phyloP scores from a whole-genome alignment of 164 flowering plant genomes.

The Cinnamomum chago region DNA sequence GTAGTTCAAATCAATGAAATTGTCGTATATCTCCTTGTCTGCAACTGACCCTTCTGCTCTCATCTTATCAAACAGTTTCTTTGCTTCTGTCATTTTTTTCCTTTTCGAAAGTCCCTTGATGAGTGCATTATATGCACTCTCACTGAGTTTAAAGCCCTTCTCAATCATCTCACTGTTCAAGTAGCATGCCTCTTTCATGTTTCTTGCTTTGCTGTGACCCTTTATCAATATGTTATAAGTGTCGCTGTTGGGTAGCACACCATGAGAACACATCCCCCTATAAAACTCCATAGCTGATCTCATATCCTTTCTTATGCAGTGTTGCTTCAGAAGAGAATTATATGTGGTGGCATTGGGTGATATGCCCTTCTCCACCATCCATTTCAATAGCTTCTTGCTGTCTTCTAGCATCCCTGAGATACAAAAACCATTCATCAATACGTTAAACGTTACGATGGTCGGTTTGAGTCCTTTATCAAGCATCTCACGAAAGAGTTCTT shows the following conservation, averaged over 20 bases:
- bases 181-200: conserved; percentile 32
- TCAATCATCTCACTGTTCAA: conserved; percentile 24
- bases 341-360: conserved; percentile 33
- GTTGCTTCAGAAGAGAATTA: conserved; percentile 32
- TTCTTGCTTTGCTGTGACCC: conserved; percentile 35
- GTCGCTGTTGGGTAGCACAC: conserved; percentile 22
- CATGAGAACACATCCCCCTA: conserved; percentile 24
- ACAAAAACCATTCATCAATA: conserved; percentile 50
- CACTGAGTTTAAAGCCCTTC: conserved; percentile 27
- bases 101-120: conserved; percentile 30
- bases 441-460: conserved; percentile 44
- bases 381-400: conserved; percentile 31
- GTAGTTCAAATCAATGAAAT: conserved; percentile 28
- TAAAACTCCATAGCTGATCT: conserved; percentile 21
- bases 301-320: conserved; percentile 29
- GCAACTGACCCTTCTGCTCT: conserved; percentile 19
- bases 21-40: conserved; percentile 22
- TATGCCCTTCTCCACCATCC: conserved; percentile 47
- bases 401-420: conserved; percentile 49
- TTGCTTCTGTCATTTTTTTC: conserved; percentile 27
- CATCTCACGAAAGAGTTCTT: conserved; percentile 31
- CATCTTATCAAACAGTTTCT: conserved; percentile 27
- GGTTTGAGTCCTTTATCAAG: conserved; percentile 32
- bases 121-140: conserved; percentile 28
- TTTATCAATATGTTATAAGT: conserved; percentile 32